These are phyloP conservation scores for Lathyrus tuberosus DNA, from an alignment of 306 rosid genomes.

Conservation along the genomic window DNA sequence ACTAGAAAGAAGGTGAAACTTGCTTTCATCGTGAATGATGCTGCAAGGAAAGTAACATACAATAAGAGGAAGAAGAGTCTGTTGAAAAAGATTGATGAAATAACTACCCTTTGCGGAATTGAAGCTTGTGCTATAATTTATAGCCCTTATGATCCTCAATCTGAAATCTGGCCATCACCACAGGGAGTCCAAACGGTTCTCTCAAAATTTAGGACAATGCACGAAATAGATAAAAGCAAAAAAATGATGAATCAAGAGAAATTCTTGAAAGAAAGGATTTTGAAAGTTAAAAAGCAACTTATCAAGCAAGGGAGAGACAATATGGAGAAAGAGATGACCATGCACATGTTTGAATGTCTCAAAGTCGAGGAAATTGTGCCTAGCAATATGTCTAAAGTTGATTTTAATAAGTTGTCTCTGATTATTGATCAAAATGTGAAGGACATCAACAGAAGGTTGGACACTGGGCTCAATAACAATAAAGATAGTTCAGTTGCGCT, in stretches of 20 bases:
- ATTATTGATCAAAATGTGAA: too few relatives aligned
- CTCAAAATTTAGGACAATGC: slow-evolving; percentile 1
- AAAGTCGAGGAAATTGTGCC: slow-evolving; percentile 8
- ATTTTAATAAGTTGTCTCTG: too few relatives aligned
- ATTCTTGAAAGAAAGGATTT: slow-evolving; percentile 31
- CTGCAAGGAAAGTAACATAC: too few relatives aligned
- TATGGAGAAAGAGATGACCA: slow-evolving; percentile 32
- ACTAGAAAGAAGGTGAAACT: too few relatives aligned
- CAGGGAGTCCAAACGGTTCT: background rate
- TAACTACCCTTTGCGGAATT: too few relatives aligned
- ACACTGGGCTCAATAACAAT: too few relatives aligned
- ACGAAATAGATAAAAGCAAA: slow-evolving; percentile 38
- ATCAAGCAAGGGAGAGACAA: slow-evolving; percentile 29
- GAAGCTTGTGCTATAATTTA: too few relatives aligned
- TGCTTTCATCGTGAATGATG: too few relatives aligned
- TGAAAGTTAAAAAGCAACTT: slow-evolving; percentile 32
- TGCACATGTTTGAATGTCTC: slow-evolving; percentile 35
- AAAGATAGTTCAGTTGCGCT: too few relatives aligned
- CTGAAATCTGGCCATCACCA: background rate
- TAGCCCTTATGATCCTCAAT: background rate
- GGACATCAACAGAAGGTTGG: too few relatives aligned
- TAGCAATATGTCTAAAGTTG: slow-evolving; percentile 5
- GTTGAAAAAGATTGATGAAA: too few relatives aligned
- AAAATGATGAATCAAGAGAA: slow-evolving; percentile 45
- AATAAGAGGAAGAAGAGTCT: too few relatives aligned